These are phyloP conservation scores for Phytopythium boreale DNA, from an alignment of 352 stramenopile species.

Conservation along the genomic window DNA sequence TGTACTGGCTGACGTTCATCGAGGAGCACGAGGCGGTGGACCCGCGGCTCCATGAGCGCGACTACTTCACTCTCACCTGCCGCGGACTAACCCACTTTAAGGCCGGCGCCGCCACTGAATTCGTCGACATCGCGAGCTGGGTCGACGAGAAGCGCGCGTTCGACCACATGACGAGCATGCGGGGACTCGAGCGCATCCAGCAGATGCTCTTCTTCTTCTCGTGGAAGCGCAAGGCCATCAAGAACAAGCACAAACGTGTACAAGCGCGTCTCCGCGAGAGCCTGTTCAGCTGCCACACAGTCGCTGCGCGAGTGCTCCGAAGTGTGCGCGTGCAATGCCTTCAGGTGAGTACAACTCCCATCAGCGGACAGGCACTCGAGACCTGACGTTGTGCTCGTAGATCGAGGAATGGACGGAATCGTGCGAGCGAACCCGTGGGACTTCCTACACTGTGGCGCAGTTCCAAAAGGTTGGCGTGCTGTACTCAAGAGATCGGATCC, in stretches of 20 bases:
- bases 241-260: conserved; percentile 34
- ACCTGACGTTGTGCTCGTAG: background rate
- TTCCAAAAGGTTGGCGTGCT: conserved; percentile 5
- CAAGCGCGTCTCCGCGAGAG: conserved; percentile 34
- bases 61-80: conserved; percentile 62
- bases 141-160: conserved; percentile 71
- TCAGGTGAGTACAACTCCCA: conserved; percentile 17
- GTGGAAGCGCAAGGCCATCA: conserved; percentile 59
- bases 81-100: conserved; percentile 57
- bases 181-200: conserved; percentile 56
- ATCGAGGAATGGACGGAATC: conserved; percentile 10
- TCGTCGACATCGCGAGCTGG: conserved; percentile 49
- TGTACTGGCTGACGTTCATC: conserved; percentile 60
- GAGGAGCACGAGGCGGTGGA: conserved; percentile 31
- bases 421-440: background rate
- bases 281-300: conserved; percentile 46
- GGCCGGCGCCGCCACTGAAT: conserved; percentile 36
- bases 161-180: conserved; percentile 69
- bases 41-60: conserved; percentile 7
- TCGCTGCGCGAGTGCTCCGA: conserved; percentile 33
- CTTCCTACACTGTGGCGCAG: conserved; percentile 5
- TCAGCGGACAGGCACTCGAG: background rate
- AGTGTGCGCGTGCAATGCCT: conserved; percentile 21
- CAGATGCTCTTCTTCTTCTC: conserved; percentile 74
- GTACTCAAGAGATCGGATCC: background rate